Percentiles rank a stretch among this genome's conserved stretches.
Conservation (phyloP, 2,329 filamentous ascomycete species). For the Amylocarpus encephaloides region DNA sequence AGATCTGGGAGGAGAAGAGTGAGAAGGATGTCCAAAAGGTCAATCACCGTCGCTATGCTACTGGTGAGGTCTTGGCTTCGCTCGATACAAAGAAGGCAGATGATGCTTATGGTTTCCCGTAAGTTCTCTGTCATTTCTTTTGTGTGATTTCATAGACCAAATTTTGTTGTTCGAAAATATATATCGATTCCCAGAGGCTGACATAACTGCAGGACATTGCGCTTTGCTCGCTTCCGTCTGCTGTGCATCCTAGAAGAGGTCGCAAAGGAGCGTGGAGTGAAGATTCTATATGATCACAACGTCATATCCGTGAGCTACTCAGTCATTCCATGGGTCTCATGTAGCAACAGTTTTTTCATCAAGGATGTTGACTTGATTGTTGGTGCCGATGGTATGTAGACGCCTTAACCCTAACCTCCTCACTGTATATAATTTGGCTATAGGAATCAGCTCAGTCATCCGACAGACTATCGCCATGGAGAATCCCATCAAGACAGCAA, state of each 20-base stretch:
- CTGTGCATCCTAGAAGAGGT: not conserved
- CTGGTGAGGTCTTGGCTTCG: no score
- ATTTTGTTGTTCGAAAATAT: no score
- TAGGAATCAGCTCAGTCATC: constrained; percentile 1
- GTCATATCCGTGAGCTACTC: not conserved
- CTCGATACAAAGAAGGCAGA: not conserved
- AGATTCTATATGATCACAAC: not conserved
- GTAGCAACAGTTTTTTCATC: not conserved
- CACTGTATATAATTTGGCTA: no score
- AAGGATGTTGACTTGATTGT: constrained; percentile 6
- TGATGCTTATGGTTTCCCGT: not conserved
- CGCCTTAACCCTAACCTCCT: not conserved
- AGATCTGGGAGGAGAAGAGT: not conserved
- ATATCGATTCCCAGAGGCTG: not conserved
- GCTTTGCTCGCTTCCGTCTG: not conserved
- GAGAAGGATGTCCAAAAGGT: not conserved
- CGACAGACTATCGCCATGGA: not conserved
- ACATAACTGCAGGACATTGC: not conserved
- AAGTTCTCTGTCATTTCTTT: no score
- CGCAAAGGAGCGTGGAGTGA: not conserved
- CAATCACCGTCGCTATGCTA: no score
- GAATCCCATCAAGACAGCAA: not conserved
- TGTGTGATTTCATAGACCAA: no score
- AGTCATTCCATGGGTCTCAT: not conserved
- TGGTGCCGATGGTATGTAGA: constrained; percentile 6